Percentiles rank a stretch among this genome's conserved stretches.
Evolutionary conservation across 1,139 yeast genomes (phyloP).

Genomic region (Yamadazyma dendronema): DNA sequence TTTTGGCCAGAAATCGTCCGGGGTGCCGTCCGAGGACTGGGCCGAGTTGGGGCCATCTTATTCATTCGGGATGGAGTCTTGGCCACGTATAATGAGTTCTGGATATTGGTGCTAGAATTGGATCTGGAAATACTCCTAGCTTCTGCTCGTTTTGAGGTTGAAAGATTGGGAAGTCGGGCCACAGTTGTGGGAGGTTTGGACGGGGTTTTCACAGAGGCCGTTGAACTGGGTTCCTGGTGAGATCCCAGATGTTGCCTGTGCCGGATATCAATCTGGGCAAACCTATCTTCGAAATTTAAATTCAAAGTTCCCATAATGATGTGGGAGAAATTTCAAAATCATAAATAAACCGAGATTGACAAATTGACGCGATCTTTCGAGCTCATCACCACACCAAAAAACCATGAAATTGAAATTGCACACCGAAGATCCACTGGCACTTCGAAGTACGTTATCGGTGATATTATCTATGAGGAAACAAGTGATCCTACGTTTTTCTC

Average conservation of each 20-base stretch:
- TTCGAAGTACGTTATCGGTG: conserved; percentile 30
- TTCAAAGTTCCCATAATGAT: conserved; percentile 1
- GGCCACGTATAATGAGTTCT: conserved; percentile 2
- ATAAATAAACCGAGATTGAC: too few relatives aligned
- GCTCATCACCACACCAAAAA: neutral
- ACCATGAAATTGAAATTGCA: conserved; percentile 36
- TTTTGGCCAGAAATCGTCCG: conserved; percentile 11
- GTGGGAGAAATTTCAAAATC: too few relatives aligned
- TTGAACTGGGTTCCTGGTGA: too few relatives aligned
- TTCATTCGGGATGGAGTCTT: conserved; percentile 13
- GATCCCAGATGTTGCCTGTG: neutral
- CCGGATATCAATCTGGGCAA: conserved; percentile 12
- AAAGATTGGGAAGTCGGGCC: conserved; percentile 14
- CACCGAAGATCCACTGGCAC: conserved; percentile 28
- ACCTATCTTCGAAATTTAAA: conserved; percentile 16
- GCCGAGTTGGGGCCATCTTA: too few relatives aligned
- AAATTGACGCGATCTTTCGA: neutral
- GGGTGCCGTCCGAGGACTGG: too few relatives aligned
- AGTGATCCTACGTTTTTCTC: conserved; percentile 47
- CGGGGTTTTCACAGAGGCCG: conserved; percentile 5
- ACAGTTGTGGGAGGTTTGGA: too few relatives aligned
- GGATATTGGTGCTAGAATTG: conserved; percentile 9
- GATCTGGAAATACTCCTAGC: conserved; percentile 11
- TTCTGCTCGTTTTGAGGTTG: conserved; percentile 18
- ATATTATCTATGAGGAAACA: conserved; percentile 30